Conservation (phyloP, 176 grass and related monocot genomes). For the Ensete glaucum region DNA sequence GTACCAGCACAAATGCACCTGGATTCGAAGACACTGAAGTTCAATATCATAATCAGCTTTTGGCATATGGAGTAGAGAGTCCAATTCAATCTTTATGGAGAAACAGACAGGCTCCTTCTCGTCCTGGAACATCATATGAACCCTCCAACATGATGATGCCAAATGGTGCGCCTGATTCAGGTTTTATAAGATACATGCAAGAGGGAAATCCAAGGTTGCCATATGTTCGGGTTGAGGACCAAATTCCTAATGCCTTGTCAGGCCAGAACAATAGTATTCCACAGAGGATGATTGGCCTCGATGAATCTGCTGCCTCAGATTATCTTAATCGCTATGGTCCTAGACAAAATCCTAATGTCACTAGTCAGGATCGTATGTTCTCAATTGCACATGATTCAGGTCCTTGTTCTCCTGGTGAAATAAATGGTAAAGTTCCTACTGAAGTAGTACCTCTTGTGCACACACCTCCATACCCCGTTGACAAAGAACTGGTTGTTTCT, state of each 20-base stretch:
- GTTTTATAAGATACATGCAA: conserved; percentile 45
- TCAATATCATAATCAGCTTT: conserved; percentile 50
- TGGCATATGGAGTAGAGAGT: conserved; percentile 54
- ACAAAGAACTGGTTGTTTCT: conserved; percentile 33
- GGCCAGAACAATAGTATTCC: conserved; percentile 30
- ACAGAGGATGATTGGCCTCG: conserved; percentile 46
- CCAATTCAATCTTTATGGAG: conserved; percentile 61
- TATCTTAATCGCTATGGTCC: conserved; percentile 26
- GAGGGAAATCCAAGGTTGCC: conserved; percentile 65
- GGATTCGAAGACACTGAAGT: conserved; percentile 43
- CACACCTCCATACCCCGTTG: conserved; percentile 9
- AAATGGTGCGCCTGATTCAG: conserved; percentile 44
- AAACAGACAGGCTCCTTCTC: conserved; percentile 38
- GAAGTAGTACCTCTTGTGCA: conserved; percentile 29
- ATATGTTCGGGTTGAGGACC: conserved; percentile 36
- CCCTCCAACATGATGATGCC: conserved; percentile 30
- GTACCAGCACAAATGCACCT: conserved; percentile 25
- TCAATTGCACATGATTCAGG: conserved; percentile 36
- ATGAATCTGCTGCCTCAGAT: conserved; percentile 40
- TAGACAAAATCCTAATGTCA: conserved; percentile 36
- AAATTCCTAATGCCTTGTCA: conserved; percentile 36
- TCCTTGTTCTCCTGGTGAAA: conserved; percentile 30
- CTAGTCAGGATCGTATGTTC: conserved; percentile 27
- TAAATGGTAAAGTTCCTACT: conserved; percentile 30
- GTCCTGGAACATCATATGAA: conserved; percentile 43